Evolutionary conservation across 768 basidiomycete genomes (phyloP).

Genomic region (Hericium coralloides): DNA sequence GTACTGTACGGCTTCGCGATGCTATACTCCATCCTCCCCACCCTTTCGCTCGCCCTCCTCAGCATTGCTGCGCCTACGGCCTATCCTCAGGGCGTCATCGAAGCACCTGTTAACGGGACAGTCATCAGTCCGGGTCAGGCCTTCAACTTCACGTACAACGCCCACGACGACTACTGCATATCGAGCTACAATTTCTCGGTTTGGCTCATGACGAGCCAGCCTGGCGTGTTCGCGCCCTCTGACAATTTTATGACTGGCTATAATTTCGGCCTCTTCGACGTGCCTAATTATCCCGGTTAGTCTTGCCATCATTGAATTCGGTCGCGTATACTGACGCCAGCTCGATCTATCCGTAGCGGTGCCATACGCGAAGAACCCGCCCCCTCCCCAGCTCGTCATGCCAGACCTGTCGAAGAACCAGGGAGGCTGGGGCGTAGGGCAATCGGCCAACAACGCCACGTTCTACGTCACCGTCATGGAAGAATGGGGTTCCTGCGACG

Average conservation of each 20-base stretch:
- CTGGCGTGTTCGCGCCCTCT: constrained; percentile 17
- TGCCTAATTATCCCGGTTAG: constrained; percentile 35
- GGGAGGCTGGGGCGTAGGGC: constrained; percentile 31
- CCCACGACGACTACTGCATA: constrained; percentile 32
- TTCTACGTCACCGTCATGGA: constrained; percentile 33
- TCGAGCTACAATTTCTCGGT: constrained; percentile 35
- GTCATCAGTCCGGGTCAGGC: constrained; percentile 29
- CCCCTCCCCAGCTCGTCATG: constrained; percentile 33
- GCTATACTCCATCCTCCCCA: neutral
- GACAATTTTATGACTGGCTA: constrained; percentile 28
- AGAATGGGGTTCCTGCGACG: constrained; percentile 31
- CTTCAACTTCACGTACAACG: constrained; percentile 33
- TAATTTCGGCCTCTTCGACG: constrained; percentile 36
- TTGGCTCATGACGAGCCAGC: constrained; percentile 28
- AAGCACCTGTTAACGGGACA: constrained; percentile 23
- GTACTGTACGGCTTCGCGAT: neutral
- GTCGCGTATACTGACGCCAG: neutral
- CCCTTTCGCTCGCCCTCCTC: neutral
- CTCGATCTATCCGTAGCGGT: constrained; percentile 22
- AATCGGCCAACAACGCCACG: constrained; percentile 21
- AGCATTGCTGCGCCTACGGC: constrained; percentile 3
- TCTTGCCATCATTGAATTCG: neutral
- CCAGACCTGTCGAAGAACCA: constrained; percentile 34
- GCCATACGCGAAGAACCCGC: constrained; percentile 29
- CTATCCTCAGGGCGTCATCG: constrained; percentile 18